Evolutionary conservation across 2,329 filamentous ascomycete species (phyloP).

Genomic region (Penicillium glabrum): DNA sequence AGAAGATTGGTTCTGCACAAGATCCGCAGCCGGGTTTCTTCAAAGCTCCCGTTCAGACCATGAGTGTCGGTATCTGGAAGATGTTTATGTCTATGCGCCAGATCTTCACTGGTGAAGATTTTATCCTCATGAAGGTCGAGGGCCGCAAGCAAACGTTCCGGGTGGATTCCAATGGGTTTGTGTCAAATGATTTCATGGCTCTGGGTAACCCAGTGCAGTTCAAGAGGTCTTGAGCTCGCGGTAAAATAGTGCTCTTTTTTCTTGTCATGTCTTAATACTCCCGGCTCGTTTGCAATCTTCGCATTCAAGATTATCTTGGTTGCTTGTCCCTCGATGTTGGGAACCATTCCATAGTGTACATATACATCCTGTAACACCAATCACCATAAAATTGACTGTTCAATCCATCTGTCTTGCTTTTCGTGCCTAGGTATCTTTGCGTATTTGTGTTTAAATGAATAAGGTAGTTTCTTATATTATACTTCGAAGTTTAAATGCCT

Average conservation of each 20-base stretch:
- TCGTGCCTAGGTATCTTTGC: not conserved
- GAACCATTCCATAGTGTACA: not conserved
- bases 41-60: conserved; percentile 31
- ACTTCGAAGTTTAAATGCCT: too few species aligned
- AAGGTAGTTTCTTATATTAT: too few species aligned
- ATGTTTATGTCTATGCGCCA: conserved; percentile 38
- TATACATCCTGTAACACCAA: conserved; percentile 7
- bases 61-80: conserved; percentile 32
- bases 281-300: not conserved
- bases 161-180: conserved; percentile 38
- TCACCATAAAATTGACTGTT: not conserved
- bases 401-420: not conserved
- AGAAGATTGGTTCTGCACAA: conserved; percentile 11
- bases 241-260: not conserved
- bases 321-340: not conserved
- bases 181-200: conserved; percentile 35
- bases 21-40: conserved; percentile 29
- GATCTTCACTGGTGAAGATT: conserved; percentile 42
- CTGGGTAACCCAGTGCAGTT: conserved; percentile 27
- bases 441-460: too few species aligned
- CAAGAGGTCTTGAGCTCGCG: not conserved
- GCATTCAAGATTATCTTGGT: not conserved
- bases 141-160: conserved; percentile 36
- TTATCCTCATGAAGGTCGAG: conserved; percentile 39
- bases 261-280: not conserved